A percentile compares a stretch with the other conserved stretches of the same genome.
These are phyloP conservation scores for Mucor plumbeus DNA, from an alignment of 371 early-diverging fungal genomes.

Conservation along the genomic window DNA sequence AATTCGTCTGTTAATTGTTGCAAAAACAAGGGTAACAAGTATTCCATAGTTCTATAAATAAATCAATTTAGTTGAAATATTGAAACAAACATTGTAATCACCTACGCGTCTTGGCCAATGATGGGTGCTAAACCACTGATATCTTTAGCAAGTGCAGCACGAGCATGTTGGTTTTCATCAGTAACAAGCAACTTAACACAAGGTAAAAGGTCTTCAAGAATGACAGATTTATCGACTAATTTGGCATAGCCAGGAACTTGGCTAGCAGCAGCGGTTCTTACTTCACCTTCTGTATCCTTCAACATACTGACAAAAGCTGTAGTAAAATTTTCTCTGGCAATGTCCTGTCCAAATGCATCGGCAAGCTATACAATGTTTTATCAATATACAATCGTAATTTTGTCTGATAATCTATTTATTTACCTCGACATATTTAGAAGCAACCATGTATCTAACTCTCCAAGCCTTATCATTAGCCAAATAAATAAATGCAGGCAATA, in stretches of 20 bases:
- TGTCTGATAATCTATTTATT: not conserved
- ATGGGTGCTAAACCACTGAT: constrained; percentile 95
- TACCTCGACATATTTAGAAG: constrained; percentile 94
- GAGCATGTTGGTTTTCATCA: constrained; percentile 95
- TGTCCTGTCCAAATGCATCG: constrained; percentile 79
- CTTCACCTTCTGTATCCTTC: constrained; percentile 97
- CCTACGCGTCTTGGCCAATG: constrained; percentile 91
- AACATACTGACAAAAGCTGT: constrained; percentile 78
- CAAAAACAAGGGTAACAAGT: constrained; percentile 92
- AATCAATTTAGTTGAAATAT: not conserved
- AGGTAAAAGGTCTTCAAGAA: constrained; percentile 84
- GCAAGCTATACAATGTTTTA: constrained; percentile 58
- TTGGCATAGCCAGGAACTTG: constrained; percentile 90
- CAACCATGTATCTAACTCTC: constrained; percentile 98
- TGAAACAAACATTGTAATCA: not conserved
- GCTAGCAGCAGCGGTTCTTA: constrained; percentile 90
- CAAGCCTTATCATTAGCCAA: constrained; percentile 94
- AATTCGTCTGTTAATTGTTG: constrained; percentile 96
- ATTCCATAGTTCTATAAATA: constrained; percentile 81
- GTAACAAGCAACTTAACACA: constrained; percentile 90
- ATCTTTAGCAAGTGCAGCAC: constrained; percentile 94
- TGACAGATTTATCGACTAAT: constrained; percentile 78
- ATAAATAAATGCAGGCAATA: constrained; percentile 74
- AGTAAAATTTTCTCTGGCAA: constrained; percentile 78
- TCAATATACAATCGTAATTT: too few species aligned